phyloP scores from a whole-genome alignment of 306 rosid genomes.

The Ormosia emarginata region DNA sequence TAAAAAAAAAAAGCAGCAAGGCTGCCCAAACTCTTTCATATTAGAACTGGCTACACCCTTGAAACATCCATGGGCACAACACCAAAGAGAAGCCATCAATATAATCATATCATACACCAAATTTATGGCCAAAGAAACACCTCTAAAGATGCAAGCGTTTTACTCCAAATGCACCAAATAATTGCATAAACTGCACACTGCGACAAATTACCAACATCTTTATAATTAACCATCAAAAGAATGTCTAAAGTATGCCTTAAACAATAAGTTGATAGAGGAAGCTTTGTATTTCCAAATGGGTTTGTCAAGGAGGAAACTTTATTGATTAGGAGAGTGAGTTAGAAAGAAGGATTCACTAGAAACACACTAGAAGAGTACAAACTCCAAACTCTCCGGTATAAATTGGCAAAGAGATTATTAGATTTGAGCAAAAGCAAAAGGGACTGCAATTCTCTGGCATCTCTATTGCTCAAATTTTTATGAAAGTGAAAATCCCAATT shows the following conservation, averaged over 20 bases:
- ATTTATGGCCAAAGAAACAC: neutral
- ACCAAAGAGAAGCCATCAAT: neutral
- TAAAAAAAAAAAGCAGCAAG: neutral
- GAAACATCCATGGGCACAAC: neutral
- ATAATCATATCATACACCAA: neutral
- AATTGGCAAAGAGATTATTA: neutral
- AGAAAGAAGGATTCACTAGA: neutral
- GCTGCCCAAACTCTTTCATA: neutral
- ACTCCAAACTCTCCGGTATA: neutral
- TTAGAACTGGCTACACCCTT: neutral
- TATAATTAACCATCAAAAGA: neutral
- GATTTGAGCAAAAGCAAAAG: neutral
- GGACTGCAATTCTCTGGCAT: neutral
- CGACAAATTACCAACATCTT: neutral
- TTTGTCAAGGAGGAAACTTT: neutral
- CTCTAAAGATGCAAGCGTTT: neutral
- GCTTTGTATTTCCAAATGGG: neutral
- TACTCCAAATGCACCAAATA: neutral
- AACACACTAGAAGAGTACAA: neutral
- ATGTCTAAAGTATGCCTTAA: neutral
- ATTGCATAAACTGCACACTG: neutral
- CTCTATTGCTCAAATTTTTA: neutral
- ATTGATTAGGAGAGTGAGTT: neutral
- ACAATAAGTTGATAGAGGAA: neutral
- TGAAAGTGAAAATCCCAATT: neutral